Evolutionary conservation across 352 stramenopile species (phyloP).

Genomic region (Aphanomyces astaci): DNA sequence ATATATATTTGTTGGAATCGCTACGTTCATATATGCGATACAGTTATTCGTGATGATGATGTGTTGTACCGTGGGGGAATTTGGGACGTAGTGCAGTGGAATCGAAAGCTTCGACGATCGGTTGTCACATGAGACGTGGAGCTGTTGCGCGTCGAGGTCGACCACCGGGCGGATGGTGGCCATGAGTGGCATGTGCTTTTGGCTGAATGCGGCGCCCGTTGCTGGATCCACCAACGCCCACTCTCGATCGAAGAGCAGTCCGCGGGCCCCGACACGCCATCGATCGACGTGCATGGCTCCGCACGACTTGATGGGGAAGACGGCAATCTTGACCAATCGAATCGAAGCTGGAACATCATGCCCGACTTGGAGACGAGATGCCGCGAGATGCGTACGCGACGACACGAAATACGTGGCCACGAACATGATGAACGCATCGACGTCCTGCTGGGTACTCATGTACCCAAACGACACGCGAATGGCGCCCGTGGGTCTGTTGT

Average conservation of each 20-base stretch:
- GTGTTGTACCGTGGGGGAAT: slow-evolving; percentile 2
- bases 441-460: slow-evolving; percentile 67
- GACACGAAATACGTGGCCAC: slow-evolving; percentile 55
- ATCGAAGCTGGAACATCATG: background rate
- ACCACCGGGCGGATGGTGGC: slow-evolving; percentile 54
- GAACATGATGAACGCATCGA: slow-evolving; percentile 45
- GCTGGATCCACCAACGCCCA: slow-evolving; percentile 61
- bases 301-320: slow-evolving; percentile 78
- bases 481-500: slow-evolving; percentile 55
- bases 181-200: slow-evolving; percentile 51
- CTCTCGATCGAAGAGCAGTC: slow-evolving; percentile 61
- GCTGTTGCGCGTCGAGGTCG: slow-evolving; percentile 44
- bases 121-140: slow-evolving; percentile 40
- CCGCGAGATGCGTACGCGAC: no score
- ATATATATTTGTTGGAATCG: slow-evolving; percentile 8
- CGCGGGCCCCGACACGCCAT: slow-evolving; percentile 53
- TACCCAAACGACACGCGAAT: slow-evolving; percentile 65
- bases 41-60: background rate
- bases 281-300: slow-evolving; percentile 41
- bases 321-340: slow-evolving; percentile 43
- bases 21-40: no score
- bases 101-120: background rate
- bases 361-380: no score
- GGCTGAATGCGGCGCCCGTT: slow-evolving; percentile 39
- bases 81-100: slow-evolving; percentile 6